These are phyloP conservation scores for Xylaria bambusicola DNA, from an alignment of 495 filamentous ascomycete species.

Conservation along the genomic window DNA sequence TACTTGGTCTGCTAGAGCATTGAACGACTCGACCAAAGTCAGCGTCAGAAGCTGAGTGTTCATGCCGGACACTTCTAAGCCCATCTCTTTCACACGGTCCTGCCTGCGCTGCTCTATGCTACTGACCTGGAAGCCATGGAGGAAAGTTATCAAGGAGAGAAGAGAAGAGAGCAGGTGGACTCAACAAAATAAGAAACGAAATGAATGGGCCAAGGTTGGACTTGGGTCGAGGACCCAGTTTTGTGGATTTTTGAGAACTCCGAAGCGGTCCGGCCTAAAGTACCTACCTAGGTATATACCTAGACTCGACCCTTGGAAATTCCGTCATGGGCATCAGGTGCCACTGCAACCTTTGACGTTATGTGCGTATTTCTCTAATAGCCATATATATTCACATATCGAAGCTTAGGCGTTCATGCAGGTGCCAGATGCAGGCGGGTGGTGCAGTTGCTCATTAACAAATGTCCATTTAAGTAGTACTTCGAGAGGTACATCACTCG, in stretches of 20 bases:
- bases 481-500: too few species aligned
- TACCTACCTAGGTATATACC: background rate
- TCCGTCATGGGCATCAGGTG: too few species aligned
- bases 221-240: slow-evolving; percentile 15
- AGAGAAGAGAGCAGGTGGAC: background rate
- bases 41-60: slow-evolving; percentile 44
- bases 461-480: too few species aligned
- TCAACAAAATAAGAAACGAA: too few species aligned
- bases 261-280: slow-evolving; percentile 15
- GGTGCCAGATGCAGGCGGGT: too few species aligned
- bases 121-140: background rate
- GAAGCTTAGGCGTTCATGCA: too few species aligned
- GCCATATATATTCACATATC: background rate
- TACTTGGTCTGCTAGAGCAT: slow-evolving; percentile 61
- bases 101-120: too few species aligned
- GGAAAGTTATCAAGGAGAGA: background rate
- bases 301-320: too few species aligned
- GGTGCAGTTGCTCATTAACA: too few species aligned
- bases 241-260: slow-evolving; percentile 19
- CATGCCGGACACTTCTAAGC: slow-evolving; percentile 35
- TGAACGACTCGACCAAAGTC: slow-evolving; percentile 62
- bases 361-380: too few species aligned
- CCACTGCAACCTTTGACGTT: too few species aligned
- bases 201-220: slow-evolving; percentile 20
- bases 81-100: slow-evolving; percentile 9